A percentile compares a stretch with the other conserved stretches of the same genome.
These are phyloP conservation scores for Saccharomycopsis fibuligera DNA, from an alignment of 805 yeast species.

Conservation along the genomic window DNA sequence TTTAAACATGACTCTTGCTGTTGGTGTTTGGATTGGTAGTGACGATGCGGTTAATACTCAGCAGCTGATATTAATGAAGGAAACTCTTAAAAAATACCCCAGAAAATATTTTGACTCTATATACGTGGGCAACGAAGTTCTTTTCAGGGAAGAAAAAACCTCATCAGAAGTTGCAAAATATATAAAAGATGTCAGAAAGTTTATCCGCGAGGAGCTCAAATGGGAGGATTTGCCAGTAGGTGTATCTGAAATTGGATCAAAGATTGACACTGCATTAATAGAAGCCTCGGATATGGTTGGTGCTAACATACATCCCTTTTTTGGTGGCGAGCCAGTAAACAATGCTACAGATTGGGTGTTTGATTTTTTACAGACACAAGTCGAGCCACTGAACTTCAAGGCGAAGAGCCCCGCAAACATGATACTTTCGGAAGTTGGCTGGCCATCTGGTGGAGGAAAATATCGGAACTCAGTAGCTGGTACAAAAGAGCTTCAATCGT, in stretches of 20 bases:
- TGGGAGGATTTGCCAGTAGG: constrained; percentile 44
- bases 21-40: constrained; percentile 59
- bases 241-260: constrained; percentile 52
- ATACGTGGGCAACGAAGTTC: constrained; percentile 57
- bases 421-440: constrained; percentile 58
- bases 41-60: constrained; percentile 38
- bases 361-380: constrained; percentile 38
- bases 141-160: constrained; percentile 45
- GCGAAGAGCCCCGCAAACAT: constrained; percentile 28
- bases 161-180: constrained; percentile 33
- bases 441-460: constrained; percentile 63
- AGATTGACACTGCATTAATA: constrained; percentile 35
- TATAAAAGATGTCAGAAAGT: constrained; percentile 37
- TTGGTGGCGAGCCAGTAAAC: constrained; percentile 47
- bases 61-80: constrained; percentile 42
- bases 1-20: constrained; percentile 47
- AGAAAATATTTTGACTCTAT: constrained; percentile 42
- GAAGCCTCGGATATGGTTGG: constrained; percentile 50
- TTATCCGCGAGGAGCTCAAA: constrained; percentile 29
- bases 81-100: constrained; percentile 38
- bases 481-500: constrained; percentile 36
- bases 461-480: constrained; percentile 44
- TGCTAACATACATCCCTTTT: constrained; percentile 62
- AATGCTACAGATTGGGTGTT: constrained; percentile 48
- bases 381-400: constrained; percentile 33